Evolutionary conservation across 768 basidiomycete genomes (phyloP).

Genomic region (Tricholoma matsutake): DNA sequence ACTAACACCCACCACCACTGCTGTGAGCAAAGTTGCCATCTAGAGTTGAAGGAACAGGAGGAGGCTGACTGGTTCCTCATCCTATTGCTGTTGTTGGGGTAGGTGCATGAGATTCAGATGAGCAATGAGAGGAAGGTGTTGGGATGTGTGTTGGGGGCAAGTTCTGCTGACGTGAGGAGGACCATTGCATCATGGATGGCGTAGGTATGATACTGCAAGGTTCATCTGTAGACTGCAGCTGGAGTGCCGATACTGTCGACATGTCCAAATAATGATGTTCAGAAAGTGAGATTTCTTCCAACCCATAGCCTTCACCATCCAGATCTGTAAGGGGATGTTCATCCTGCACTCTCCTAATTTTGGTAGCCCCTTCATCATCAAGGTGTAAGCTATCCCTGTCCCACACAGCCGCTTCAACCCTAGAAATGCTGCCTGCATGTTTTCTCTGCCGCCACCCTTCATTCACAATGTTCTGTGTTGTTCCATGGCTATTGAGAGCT

Average conservation of each 20-base stretch:
- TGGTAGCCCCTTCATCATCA: conserved; percentile 52
- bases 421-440: conserved; percentile 65
- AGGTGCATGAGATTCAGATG: conserved; percentile 45
- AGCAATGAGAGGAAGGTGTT: conserved; percentile 37
- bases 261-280: conserved; percentile 22
- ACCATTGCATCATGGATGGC: conserved; percentile 26
- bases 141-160: conserved; percentile 39
- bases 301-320: conserved; percentile 37
- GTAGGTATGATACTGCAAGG: conserved; percentile 44
- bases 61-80: conserved; percentile 37
- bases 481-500: conserved; percentile 19
- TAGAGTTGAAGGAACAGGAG: conserved; percentile 30
- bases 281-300: conserved; percentile 37
- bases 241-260: conserved; percentile 19
- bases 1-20: conserved; percentile 74
- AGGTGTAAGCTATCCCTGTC: conserved; percentile 64
- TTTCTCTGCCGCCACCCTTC: conserved; percentile 37
- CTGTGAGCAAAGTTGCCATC: not conserved
- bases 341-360: conserved; percentile 61
- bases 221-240: conserved; percentile 22
- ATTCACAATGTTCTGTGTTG: conserved; percentile 19
- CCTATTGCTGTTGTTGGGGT: conserved; percentile 38
- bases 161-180: conserved; percentile 31
- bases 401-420: conserved; percentile 51
- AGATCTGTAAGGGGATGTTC: conserved; percentile 75